A percentile compares a stretch with the other conserved stretches of the same genome.
phyloP scores from a whole-genome alignment of 2,329 filamentous ascomycete species.

The Fusarium chaquense region DNA sequence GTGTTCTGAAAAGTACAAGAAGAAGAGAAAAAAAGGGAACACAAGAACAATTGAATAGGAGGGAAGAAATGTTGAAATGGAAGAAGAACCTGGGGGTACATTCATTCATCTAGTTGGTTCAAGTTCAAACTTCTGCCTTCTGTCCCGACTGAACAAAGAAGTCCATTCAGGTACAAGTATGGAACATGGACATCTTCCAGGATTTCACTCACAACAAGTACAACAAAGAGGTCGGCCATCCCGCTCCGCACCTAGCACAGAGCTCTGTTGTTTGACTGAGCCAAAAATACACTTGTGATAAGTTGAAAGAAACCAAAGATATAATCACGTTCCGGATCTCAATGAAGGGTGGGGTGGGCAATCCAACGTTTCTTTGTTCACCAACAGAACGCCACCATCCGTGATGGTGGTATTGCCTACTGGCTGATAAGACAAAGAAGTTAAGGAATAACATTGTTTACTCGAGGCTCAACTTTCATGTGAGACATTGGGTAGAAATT shows the following conservation, averaged over 20 bases:
- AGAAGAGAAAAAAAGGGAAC: not conserved
- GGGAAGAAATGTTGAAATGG: constrained; percentile 4
- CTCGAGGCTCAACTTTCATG: not conserved
- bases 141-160: constrained; percentile 18
- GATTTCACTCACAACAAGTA: constrained; percentile 20
- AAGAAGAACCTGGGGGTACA: not conserved
- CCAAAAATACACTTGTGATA: constrained; percentile 10
- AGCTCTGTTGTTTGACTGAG: not conserved
- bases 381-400: constrained; percentile 29
- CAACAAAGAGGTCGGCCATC: constrained; percentile 41
- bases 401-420: not conserved
- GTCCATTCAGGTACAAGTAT: constrained; percentile 1
- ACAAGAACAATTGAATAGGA: not conserved
- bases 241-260: constrained; percentile 13
- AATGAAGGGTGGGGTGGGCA: constrained; percentile 4
- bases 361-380: constrained; percentile 39
- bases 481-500: not conserved
- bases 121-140: constrained; percentile 8
- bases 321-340: constrained; percentile 3
- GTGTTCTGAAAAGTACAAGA: not conserved
- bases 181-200: constrained; percentile 14
- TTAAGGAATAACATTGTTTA: not conserved
- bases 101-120: not conserved
- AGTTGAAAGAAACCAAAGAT: not conserved
- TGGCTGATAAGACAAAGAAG: constrained; percentile 21